These are phyloP conservation scores for Talaromyces trachyspermus DNA, from an alignment of 495 filamentous ascomycete genomes.

Conservation along the genomic window DNA sequence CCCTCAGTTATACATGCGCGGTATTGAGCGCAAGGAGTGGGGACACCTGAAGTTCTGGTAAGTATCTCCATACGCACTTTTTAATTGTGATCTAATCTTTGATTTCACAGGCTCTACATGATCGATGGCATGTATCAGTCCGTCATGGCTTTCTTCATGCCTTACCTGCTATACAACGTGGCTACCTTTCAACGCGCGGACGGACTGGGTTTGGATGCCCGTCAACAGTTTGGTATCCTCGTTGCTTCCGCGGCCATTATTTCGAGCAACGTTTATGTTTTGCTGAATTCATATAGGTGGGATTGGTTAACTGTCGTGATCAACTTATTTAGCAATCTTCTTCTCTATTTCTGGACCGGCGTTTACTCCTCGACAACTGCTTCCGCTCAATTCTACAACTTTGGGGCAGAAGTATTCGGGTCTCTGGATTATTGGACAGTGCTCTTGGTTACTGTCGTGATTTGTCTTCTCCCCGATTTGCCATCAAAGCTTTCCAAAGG, in stretches of 20 bases:
- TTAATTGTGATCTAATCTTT: neutral
- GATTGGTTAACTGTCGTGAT: slow-evolving; percentile 90
- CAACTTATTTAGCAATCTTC: slow-evolving; percentile 68
- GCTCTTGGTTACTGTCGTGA: slow-evolving; percentile 62
- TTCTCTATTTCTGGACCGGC: slow-evolving; percentile 96
- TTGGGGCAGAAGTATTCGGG: slow-evolving; percentile 71
- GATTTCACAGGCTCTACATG: slow-evolving; percentile 75
- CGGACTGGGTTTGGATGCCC: slow-evolving; percentile 67
- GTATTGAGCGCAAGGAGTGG: slow-evolving; percentile 97
- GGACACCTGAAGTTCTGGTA: slow-evolving; percentile 96
- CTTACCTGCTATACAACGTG: slow-evolving; percentile 66
- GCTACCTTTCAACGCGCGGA: slow-evolving; percentile 59
- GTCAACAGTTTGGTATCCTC: slow-evolving; percentile 74
- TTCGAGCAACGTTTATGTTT: slow-evolving; percentile 82
- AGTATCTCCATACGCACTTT: slow-evolving; percentile 14
- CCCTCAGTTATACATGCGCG: slow-evolving; percentile 89
- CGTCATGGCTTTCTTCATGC: slow-evolving; percentile 85
- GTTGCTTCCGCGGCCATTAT: slow-evolving; percentile 72
- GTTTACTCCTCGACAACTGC: slow-evolving; percentile 69
- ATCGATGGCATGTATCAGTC: slow-evolving; percentile 91
- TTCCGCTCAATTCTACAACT: slow-evolving; percentile 66
- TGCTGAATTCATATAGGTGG: slow-evolving; percentile 95
- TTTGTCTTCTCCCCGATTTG: slow-evolving; percentile 78
- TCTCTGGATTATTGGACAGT: slow-evolving; percentile 81
- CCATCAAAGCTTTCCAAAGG: slow-evolving; percentile 78